A percentile compares a stretch with the other conserved stretches of the same genome.
These are phyloP conservation scores for Pisolithus tinctorius DNA, from an alignment of 768 basidiomycete species.

Conservation along the genomic window DNA sequence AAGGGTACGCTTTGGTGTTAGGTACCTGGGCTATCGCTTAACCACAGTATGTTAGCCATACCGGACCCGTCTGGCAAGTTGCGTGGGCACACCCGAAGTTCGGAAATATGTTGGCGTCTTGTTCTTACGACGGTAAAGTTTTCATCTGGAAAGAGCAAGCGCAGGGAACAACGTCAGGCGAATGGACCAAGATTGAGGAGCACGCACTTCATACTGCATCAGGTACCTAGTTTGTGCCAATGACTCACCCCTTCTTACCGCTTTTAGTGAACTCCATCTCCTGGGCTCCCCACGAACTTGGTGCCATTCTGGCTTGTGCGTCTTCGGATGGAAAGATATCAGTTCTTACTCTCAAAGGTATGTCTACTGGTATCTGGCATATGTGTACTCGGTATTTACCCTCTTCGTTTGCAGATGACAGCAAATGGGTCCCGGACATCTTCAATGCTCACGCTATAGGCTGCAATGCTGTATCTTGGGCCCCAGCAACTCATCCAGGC, in stretches of 20 bases:
- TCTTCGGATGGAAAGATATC: conserved; percentile 97
- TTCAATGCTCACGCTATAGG: conserved; percentile 96
- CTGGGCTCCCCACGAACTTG: conserved; percentile 98
- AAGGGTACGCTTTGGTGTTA: conserved; percentile 48
- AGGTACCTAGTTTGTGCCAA: conserved; percentile 42
- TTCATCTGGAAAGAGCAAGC: conserved; percentile 95
- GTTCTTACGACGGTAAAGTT: conserved; percentile 96
- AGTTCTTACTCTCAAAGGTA: conserved; percentile 94
- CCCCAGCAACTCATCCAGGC: conserved; percentile 82
- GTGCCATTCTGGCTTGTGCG: conserved; percentile 93
- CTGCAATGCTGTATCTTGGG: conserved; percentile 97
- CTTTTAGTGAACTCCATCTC: conserved; percentile 87
- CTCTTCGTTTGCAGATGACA: conserved; percentile 61
- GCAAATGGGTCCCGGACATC: conserved; percentile 91
- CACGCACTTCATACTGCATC: conserved; percentile 91
- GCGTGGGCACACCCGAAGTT: conserved; percentile 98
- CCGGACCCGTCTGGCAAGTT: conserved; percentile 97
- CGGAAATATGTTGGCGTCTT: conserved; percentile 94
- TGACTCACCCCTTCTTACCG: background rate
- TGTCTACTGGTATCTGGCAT: conserved; percentile 17
- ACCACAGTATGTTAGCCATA: conserved; percentile 52
- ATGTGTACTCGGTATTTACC: background rate
- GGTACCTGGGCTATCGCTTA: background rate
- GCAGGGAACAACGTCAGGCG: conserved; percentile 43
- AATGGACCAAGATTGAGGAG: conserved; percentile 94